Evolutionary conservation across 495 filamentous ascomycete genomes (phyloP), one percentile per base, ranked within the genome.

Genomic region (Neurospora terricola): DNA sequence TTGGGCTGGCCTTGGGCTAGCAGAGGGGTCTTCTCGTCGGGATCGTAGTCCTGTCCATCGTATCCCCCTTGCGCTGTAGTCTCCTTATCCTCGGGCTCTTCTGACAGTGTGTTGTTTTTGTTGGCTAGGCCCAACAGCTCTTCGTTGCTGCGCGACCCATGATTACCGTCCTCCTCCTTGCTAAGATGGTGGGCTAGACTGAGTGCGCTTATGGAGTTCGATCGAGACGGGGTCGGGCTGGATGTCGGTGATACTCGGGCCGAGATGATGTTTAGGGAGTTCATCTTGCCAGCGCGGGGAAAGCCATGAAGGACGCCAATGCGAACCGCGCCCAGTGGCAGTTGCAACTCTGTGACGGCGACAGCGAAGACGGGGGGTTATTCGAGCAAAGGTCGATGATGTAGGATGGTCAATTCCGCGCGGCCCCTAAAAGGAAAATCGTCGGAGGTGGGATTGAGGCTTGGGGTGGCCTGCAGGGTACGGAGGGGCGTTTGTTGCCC

Each of bases 181-280:
- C 80, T 78, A 40, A 84, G 79, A 34, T 66, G 54, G 54, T 66
- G 54, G 39, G 86, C 79, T 21, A 84, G 80, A 72, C 85, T 79
- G 45, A 87, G 81, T 39, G 90, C 87, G 73, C 85, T 87, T 73
- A 91, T 85, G 16, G 90, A 92, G 76, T 88, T 91, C 71, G 90
- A 89, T 82, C 91, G 86, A 72, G 89, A 87, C 70, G 89, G 89
- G 45, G 81, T 79, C 16, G 86, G 85, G 77, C 85, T 88, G 74
- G 86, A 80, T 66, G 86, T 79, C 73, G 86, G 87, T 75, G 87
- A 88, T 73, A 96, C 93, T 84, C 92, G 90, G 80, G 92, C 88
- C 76, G 93, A 96, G 81, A 99, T 87, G 81, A 97, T 92, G 83
- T 97, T 97, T 86, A 98, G 84, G 78, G 95, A 97, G 91, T 98